Evolutionary conservation across 179 eudicot species (phyloP), one percentile per base, ranked within the genome.

Genomic region (Beta lomatogona): DNA sequence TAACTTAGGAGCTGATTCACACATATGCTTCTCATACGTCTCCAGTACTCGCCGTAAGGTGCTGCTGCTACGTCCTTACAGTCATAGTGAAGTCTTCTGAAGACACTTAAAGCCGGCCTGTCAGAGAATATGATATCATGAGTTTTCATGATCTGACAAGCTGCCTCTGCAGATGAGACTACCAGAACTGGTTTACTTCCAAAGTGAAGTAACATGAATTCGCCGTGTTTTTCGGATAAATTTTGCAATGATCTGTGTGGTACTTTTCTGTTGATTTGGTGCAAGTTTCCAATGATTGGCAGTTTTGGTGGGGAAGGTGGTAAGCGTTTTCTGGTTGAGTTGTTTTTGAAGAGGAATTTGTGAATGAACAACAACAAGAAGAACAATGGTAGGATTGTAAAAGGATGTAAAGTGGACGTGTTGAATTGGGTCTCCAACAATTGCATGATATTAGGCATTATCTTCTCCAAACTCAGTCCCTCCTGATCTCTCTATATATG

Each of bases 241-340:
- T 74, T 5, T 16, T 58, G 83, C 36, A 89, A 82, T 6, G 91
- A 82, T 18, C 85, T 86, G 78, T 90, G 92, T 28, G 92, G 84
- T 6, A 78, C 48, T 15, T 21, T 46, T 46, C 8, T 46, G 65
- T 87, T 85, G 1, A 90, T 73, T 52, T 90, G 91, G 82, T 90
- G 92, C 48, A 90, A 77, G 81, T 90, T 87, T 44, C 93, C 93
- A 13, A 88, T 75, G 28, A 88, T 81, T 9, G 91, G 93, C 19
- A 88, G 83, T 71, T 57, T 86, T 79, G 66, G 48, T 5, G 93
- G 93, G 1, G 91, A 86, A 66, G 93, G 93, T 11, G 91, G 91
- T 45, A 77, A 25, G 55, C 71, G 76, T 81, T 87, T 83, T n/a
- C 19, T 48, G 65, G 83, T 25, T 9, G 46, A 61, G 52, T 65